Percentiles rank a stretch among this genome's conserved stretches.
These are phyloP conservation scores for Middelhovenomyces tepae DNA, from an alignment of 805 yeast species.

Conservation along the genomic window DNA sequence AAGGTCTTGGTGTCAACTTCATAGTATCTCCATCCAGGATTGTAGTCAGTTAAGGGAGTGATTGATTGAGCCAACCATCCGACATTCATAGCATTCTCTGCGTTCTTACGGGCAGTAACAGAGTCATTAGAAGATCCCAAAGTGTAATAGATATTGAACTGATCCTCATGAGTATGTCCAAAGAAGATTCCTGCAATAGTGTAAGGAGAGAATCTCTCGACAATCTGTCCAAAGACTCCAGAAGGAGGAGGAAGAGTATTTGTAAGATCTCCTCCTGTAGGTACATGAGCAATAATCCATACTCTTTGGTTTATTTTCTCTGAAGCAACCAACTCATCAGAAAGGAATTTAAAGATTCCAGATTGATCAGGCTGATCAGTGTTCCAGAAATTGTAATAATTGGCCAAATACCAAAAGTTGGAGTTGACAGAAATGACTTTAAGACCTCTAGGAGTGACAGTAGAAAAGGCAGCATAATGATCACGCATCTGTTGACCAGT, in stretches of 20 bases:
- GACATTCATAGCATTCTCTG: conserved; percentile 41
- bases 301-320: conserved; percentile 52
- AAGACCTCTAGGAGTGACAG: conserved; percentile 46
- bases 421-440: conserved; percentile 57
- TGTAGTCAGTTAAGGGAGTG: conserved; percentile 49
- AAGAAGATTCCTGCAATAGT: conserved; percentile 61
- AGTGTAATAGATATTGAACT: conserved; percentile 55
- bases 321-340: conserved; percentile 50
- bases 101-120: conserved; percentile 33
- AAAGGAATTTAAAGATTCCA: conserved; percentile 53
- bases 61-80: conserved; percentile 62
- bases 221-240: conserved; percentile 44
- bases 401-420: conserved; percentile 57
- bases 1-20: conserved; percentile 55
- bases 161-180: conserved; percentile 67
- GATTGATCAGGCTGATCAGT: conserved; percentile 50
- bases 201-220: conserved; percentile 59
- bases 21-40: conserved; percentile 69
- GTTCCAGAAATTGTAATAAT: conserved; percentile 46
- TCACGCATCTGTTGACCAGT: conserved; percentile 30
- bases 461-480: conserved; percentile 57
- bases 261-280: conserved; percentile 39
- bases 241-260: conserved; percentile 59
- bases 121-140: conserved; percentile 39
- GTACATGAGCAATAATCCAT: conserved; percentile 69